Evolutionary conservation across 1,284 basidiomycete genomes (phyloP).

Genomic region (Amylostereum areolatum): DNA sequence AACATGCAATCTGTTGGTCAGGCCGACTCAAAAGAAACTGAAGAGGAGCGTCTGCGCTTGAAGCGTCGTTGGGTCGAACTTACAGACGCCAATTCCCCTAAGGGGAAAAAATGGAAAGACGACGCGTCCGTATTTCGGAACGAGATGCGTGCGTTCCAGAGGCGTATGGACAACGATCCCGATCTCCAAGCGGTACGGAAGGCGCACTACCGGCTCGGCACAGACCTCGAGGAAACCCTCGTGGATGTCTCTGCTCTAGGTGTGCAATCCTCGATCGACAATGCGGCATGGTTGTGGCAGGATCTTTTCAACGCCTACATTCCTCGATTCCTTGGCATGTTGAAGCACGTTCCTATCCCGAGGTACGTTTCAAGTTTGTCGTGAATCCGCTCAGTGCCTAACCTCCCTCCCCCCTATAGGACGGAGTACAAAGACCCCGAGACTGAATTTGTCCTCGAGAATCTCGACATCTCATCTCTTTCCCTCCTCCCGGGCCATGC

Average conservation of each 20-base stretch:
- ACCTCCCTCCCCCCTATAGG: slow-evolving; percentile 25
- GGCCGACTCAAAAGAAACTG: slow-evolving; percentile 41
- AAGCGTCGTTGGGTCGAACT: slow-evolving; percentile 43
- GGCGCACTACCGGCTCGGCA: slow-evolving; percentile 41
- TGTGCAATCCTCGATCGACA: slow-evolving; percentile 45
- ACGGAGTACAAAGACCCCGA: slow-evolving; percentile 62
- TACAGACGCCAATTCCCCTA: slow-evolving; percentile 34
- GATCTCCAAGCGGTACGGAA: slow-evolving; percentile 38
- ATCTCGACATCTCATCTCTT: slow-evolving; percentile 59
- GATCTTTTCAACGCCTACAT: slow-evolving; percentile 63
- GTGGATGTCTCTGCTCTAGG: slow-evolving; percentile 33
- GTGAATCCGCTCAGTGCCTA: neutral
- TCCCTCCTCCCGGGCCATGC: slow-evolving; percentile 62
- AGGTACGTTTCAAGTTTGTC: slow-evolving; percentile 32
- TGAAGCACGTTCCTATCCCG: slow-evolving; percentile 59
- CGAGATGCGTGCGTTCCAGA: slow-evolving; percentile 37
- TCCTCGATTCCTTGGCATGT: slow-evolving; percentile 39
- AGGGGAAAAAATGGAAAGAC: slow-evolving; percentile 43
- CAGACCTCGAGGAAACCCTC: slow-evolving; percentile 40
- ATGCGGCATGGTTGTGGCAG: slow-evolving; percentile 66
- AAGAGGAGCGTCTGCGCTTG: slow-evolving; percentile 35
- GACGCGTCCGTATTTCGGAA: slow-evolving; percentile 37
- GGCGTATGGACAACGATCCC: slow-evolving; percentile 38
- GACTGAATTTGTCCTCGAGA: slow-evolving; percentile 66
- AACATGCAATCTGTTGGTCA: slow-evolving; percentile 46